A percentile compares a stretch with the other conserved stretches of the same genome.
phyloP scores from a whole-genome alignment of 768 basidiomycete species.

The Phaeotremella skinneri region DNA sequence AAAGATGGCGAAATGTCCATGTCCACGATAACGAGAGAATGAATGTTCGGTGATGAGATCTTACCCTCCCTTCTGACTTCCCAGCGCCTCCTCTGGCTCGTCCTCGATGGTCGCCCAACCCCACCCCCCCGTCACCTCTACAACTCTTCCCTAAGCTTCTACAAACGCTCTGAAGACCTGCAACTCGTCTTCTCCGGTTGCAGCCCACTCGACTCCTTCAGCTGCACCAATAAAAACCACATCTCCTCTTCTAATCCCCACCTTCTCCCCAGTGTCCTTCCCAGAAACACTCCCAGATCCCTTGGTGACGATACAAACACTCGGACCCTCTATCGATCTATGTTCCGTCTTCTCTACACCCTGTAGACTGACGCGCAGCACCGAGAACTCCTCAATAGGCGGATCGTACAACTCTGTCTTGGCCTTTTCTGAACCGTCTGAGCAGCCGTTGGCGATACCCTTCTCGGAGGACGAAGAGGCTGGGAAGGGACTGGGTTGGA shows the following conservation, averaged over 20 bases:
- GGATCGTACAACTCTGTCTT: conserved; percentile 76
- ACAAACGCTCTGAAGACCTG: conserved; percentile 69
- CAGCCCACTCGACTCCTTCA: conserved; percentile 59
- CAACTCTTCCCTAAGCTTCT: conserved; percentile 41
- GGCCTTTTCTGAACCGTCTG: conserved; percentile 28
- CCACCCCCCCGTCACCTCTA: too few relatives aligned
- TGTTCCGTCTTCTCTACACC: conserved; percentile 59
- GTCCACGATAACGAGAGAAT: too few relatives aligned
- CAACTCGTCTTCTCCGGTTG: conserved; percentile 49
- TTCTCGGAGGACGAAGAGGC: conserved; percentile 41
- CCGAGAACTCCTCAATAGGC: conserved; percentile 89
- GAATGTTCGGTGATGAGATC: too few relatives aligned
- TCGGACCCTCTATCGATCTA: conserved; percentile 71
- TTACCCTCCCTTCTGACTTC: too few relatives aligned
- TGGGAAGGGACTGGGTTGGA: conserved; percentile 61
- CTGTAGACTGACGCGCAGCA: conserved; percentile 63
- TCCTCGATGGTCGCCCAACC: too few relatives aligned
- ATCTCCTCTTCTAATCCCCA: conserved; percentile 63
- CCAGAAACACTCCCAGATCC: conserved; percentile 60
- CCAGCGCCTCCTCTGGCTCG: too few relatives aligned
- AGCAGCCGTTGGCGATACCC: background rate
- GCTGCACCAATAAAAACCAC: conserved; percentile 81
- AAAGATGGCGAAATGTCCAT: too few relatives aligned
- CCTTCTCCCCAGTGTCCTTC: conserved; percentile 21
- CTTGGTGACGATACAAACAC: conserved; percentile 72